phyloP scores from a whole-genome alignment of 1,284 basidiomycete genomes.

The Ganoderma resinaceum region DNA sequence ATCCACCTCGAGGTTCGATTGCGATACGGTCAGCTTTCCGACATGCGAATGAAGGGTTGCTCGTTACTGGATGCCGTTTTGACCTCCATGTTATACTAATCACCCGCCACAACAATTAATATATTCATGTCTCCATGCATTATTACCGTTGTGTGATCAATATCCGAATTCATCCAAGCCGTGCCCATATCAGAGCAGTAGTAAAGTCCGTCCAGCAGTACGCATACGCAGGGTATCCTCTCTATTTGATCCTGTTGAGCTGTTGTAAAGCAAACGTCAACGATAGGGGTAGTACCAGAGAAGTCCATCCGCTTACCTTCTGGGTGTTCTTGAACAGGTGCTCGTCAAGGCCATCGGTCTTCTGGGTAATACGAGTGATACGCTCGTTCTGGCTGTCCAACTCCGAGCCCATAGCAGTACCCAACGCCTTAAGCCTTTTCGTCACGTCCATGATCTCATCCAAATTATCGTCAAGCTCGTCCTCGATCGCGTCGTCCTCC shows the following conservation, averaged over 20 bases:
- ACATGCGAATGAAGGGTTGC: background rate
- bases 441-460: slow-evolving; percentile 88
- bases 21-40: slow-evolving; percentile 35
- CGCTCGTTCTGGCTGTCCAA: slow-evolving; percentile 79
- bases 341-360: slow-evolving; percentile 70
- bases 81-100: background rate
- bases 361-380: slow-evolving; percentile 73
- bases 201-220: background rate
- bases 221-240: background rate
- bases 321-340: slow-evolving; percentile 75
- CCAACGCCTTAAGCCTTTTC: slow-evolving; percentile 85
- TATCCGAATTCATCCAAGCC: slow-evolving; percentile 10
- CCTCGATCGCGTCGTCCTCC: slow-evolving; percentile 96
- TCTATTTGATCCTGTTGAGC: slow-evolving; percentile 76
- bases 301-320: slow-evolving; percentile 53
- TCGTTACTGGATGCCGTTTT: background rate
- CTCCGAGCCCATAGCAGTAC: slow-evolving; percentile 85
- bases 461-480: slow-evolving; percentile 87
- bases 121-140: slow-evolving; percentile 2
- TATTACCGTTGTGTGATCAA: background rate
- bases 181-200: background rate
- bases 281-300: background rate
- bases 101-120: slow-evolving; percentile 2
- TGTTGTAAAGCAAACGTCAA: slow-evolving; percentile 38
- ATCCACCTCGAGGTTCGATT: slow-evolving; percentile 18